Conservation (phyloP, 805 yeast species). For the Metschnikowia orientalis region DNA sequence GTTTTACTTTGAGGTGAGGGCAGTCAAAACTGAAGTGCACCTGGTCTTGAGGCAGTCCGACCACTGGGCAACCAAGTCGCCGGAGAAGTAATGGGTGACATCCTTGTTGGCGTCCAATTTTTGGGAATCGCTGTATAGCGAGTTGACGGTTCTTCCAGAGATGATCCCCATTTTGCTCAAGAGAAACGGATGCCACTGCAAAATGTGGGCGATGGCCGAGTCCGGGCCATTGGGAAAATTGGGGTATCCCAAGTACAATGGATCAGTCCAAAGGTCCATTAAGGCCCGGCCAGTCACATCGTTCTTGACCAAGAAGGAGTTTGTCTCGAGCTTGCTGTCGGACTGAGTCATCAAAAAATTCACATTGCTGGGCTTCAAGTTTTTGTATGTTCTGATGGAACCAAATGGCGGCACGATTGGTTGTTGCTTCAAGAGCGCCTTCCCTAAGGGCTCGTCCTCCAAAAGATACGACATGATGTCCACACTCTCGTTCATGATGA, state of each 20-base stretch:
- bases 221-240: slow-evolving; percentile 57
- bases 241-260: slow-evolving; percentile 61
- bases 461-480: slow-evolving; percentile 59
- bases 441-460: slow-evolving; percentile 55
- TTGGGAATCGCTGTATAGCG: slow-evolving; percentile 21
- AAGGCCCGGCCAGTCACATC: slow-evolving; percentile 61
- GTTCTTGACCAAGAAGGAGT: slow-evolving; percentile 69
- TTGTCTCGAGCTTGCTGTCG: slow-evolving; percentile 56
- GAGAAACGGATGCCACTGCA: slow-evolving; percentile 92
- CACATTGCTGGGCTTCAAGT: slow-evolving; percentile 50
- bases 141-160: slow-evolving; percentile 42
- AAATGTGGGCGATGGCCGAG: slow-evolving; percentile 74
- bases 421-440: slow-evolving; percentile 61
- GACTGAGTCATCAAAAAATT: slow-evolving; percentile 69
- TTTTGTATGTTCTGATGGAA: slow-evolving; percentile 62
- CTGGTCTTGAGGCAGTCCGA: slow-evolving; percentile 45
- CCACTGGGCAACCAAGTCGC: slow-evolving; percentile 67
- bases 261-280: slow-evolving; percentile 77
- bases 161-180: slow-evolving; percentile 71
- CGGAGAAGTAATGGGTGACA: slow-evolving; percentile 48
- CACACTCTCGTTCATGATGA: slow-evolving; percentile 67
- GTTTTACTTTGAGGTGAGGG: too few species aligned
- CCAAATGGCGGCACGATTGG: slow-evolving; percentile 72
- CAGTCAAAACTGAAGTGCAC: too few species aligned
- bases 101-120: slow-evolving; percentile 27